A percentile compares a stretch with the other conserved stretches of the same genome.
Conservation (phyloP, 495 filamentous ascomycete genomes). For the Letharia columbiana region DNA sequence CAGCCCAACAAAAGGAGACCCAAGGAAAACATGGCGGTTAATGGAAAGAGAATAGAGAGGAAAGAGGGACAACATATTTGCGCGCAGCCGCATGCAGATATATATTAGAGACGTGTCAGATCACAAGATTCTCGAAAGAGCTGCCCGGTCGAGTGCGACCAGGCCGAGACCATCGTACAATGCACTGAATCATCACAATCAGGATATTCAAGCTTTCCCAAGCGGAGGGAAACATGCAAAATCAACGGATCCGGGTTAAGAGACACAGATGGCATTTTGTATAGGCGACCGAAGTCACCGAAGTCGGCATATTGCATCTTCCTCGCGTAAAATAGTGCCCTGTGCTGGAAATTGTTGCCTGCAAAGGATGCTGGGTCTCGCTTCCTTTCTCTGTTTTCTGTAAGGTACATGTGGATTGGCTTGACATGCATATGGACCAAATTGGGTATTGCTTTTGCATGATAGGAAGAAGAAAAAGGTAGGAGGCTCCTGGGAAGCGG, state of each 20-base stretch:
- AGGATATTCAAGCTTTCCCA: background rate
- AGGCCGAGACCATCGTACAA: background rate
- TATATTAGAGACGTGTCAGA: conserved; percentile 2
- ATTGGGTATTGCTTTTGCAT: too few species aligned
- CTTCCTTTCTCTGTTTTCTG: too few species aligned
- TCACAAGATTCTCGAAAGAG: background rate
- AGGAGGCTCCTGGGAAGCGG: background rate
- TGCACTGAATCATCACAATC: background rate
- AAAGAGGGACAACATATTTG: background rate
- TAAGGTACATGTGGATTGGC: too few species aligned
- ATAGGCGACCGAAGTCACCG: background rate
- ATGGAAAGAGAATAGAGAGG: background rate
- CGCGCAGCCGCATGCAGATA: conserved; percentile 1
- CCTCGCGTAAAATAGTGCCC: background rate
- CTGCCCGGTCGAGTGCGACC: background rate
- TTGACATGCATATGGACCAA: too few species aligned
- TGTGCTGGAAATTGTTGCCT: background rate
- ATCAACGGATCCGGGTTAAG: background rate
- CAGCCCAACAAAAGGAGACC: conserved; percentile 31
- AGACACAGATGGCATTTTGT: background rate
- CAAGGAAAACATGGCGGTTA: conserved; percentile 26
- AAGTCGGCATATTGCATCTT: background rate
- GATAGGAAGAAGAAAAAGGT: too few species aligned
- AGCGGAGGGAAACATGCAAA: background rate
- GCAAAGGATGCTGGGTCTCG: too few species aligned